Base-by-base conservation (phyloP, 495 filamentous ascomycete genomes). In the Penicillium coprophilum region DNA sequence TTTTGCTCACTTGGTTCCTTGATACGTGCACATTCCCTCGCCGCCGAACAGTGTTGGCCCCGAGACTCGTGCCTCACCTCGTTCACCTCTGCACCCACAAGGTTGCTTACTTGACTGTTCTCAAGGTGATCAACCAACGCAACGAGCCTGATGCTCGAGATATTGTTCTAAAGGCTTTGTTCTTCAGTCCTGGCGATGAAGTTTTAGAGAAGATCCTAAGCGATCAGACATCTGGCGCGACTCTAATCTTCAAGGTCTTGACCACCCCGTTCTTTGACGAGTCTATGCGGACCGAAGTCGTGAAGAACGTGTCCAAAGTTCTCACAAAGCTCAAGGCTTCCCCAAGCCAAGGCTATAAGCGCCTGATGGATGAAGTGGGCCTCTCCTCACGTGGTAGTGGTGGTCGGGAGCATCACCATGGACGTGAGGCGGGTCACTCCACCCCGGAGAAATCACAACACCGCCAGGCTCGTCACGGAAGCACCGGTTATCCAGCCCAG, bases 211-310 rank as follows among this genome's bases (percentile, higher is more conserved):
- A 91, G 48, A 97, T 98, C 57, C 76, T 98, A 30, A 87, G 83
- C 57, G 94, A 98, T 66, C 90, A 94, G 66, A 84, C 86, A 36
- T 97, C 92, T 59, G 94, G 94, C 53, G 92, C 95, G 1, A 97
- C 92, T 4, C 73, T 98, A 57, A 96, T 97, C 67, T 97, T 96
- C 82, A 98, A 98, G 79, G 91, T 97, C 32, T 77, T 98, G 36
- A 97, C 94, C 4, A 97, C 94, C 11, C 94, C 95, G 1, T 97
- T 96, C 85, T 93, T 97, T 59, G 95, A 98, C 58, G 95, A 98
- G 65, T 86, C 79, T 17, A 90, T 96, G 73, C 87, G 94, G 32
- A 78, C 81, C 28, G 88, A 96, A 58, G 91, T 96, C 39, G 84
- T 94, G 2, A 89, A 95, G 70, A 96, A 91, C 50, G 90, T 98